Percentiles rank a stretch among this genome's conserved stretches.
Conservation (phyloP, 768 basidiomycete genomes). For the Tulasnella sp. region DNA sequence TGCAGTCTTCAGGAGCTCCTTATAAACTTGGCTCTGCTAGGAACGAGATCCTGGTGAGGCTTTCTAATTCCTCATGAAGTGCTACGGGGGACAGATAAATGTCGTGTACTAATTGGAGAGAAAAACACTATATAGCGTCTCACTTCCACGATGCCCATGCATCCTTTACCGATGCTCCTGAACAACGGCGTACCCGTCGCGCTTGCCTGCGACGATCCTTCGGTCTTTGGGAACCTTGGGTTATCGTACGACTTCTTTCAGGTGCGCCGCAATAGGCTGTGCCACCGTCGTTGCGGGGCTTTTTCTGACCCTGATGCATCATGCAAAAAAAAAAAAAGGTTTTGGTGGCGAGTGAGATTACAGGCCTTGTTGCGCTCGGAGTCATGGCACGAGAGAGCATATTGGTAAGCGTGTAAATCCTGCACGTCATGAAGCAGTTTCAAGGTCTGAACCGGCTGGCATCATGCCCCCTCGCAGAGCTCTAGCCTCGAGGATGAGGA, state of each 20-base stretch:
- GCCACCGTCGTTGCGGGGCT: background rate
- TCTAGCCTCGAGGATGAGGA: conserved; percentile 39
- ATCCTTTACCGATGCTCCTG: conserved; percentile 58
- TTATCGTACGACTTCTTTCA: conserved; percentile 72
- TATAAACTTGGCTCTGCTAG: too few relatives aligned
- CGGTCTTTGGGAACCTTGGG: conserved; percentile 67
- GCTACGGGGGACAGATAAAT: too few relatives aligned
- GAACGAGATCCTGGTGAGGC: conserved; percentile 57
- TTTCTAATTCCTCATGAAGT: too few relatives aligned
- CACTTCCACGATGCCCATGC: conserved; percentile 70
- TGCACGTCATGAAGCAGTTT: background rate
- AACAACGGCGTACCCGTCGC: conserved; percentile 65
- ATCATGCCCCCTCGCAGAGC: conserved; percentile 29
- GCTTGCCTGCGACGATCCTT: conserved; percentile 64
- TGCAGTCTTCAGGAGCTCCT: too few relatives aligned
- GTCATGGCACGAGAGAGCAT: conserved; percentile 57
- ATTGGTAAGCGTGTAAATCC: conserved; percentile 30
- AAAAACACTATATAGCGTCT: conserved; percentile 37
- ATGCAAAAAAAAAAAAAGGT: too few relatives aligned
- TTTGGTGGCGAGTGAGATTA: conserved; percentile 55
- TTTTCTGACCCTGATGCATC: too few relatives aligned
- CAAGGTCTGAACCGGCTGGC: too few relatives aligned
- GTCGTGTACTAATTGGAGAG: background rate
- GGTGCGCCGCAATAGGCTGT: conserved; percentile 27
- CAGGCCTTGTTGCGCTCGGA: conserved; percentile 49